Conservation (phyloP, 768 basidiomycete species). For the Mycena filopes region DNA sequence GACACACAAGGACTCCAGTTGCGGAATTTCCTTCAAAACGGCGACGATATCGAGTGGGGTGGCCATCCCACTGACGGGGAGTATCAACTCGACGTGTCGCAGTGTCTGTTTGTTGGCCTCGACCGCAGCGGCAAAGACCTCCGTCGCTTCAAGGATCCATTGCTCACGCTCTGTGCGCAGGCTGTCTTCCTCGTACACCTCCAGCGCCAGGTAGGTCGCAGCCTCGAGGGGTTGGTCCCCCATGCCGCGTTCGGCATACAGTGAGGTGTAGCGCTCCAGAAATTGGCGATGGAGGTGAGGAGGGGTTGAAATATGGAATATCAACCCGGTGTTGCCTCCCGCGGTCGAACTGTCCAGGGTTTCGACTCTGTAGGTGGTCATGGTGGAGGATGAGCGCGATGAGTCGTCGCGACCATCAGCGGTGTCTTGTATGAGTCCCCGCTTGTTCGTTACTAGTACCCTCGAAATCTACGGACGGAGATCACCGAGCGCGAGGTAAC, state of each 20-base stretch:
- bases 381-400: too few species aligned
- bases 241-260: neutral
- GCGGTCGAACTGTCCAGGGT: too few species aligned
- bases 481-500: too few species aligned
- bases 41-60: slow-evolving; percentile 12
- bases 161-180: neutral
- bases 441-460: too few species aligned
- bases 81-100: slow-evolving; percentile 16
- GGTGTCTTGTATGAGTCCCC: too few species aligned
- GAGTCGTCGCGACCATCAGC: too few species aligned
- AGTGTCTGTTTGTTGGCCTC: neutral
- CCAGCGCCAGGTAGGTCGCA: neutral
- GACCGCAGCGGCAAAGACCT: neutral
- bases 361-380: too few species aligned
- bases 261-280: neutral
- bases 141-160: neutral
- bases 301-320: slow-evolving; percentile 2
- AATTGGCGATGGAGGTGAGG: neutral
- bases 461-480: too few species aligned
- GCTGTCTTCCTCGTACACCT: neutral
- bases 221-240: neutral
- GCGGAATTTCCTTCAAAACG: neutral
- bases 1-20: slow-evolving; percentile 8
- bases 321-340: neutral
- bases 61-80: slow-evolving; percentile 16